Conservation (phyloP, 1,284 basidiomycete genomes). For the Leccinum pseudoinsigne region DNA sequence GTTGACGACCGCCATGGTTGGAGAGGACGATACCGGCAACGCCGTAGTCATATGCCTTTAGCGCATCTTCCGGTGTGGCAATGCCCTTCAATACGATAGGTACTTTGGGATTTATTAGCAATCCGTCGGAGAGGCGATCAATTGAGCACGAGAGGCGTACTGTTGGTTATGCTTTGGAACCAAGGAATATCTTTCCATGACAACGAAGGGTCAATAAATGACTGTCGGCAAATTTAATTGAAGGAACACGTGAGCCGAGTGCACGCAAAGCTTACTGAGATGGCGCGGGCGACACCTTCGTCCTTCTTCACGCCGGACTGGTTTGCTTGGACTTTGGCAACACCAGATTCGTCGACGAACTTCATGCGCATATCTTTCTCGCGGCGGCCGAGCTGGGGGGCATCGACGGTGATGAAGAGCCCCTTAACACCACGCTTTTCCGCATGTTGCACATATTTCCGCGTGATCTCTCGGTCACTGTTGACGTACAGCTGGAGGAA, state of each 20-base stretch:
- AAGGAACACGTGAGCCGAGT: constrained; percentile 1
- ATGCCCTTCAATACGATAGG: constrained; percentile 62
- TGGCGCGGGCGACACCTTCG: constrained; percentile 90
- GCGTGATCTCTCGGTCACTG: constrained; percentile 76
- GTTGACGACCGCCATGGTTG: constrained; percentile 69
- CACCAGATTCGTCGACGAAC: constrained; percentile 81
- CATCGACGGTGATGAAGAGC: constrained; percentile 89
- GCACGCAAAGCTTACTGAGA: constrained; percentile 55
- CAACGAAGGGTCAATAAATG: constrained; percentile 90
- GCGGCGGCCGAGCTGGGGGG: constrained; percentile 84
- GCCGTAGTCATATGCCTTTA: constrained; percentile 65
- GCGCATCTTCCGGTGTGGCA: constrained; percentile 64
- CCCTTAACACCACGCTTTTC: constrained; percentile 80
- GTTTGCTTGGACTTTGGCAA: constrained; percentile 49
- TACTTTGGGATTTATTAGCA: constrained; percentile 33
- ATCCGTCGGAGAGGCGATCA: not conserved
- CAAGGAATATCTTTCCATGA: constrained; percentile 88
- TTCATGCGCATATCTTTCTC: constrained; percentile 97
- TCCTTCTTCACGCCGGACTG: constrained; percentile 71
- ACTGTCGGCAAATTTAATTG: constrained; percentile 41
- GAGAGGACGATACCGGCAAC: constrained; percentile 63
- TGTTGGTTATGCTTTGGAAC: constrained; percentile 88
- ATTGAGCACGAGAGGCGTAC: constrained; percentile 36
- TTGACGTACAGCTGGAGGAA: constrained; percentile 85
- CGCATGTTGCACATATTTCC: constrained; percentile 80